Percentiles rank a stretch among this genome's conserved stretches.
Evolutionary conservation across 345 rosid genomes (phyloP).

Genomic region (Melaleuca alternifolia): DNA sequence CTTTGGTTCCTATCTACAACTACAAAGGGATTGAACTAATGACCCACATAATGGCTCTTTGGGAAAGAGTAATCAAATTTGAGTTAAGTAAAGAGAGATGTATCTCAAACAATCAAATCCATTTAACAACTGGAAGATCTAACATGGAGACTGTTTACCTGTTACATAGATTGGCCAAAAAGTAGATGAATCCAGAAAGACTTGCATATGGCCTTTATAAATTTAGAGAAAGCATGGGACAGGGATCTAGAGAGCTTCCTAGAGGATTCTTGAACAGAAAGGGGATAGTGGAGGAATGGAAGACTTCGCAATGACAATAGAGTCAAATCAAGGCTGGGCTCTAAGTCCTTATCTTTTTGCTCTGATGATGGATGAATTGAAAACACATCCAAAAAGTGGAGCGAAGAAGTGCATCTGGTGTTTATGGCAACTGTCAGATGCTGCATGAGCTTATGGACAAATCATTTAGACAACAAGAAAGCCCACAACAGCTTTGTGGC

Average conservation of each 20-base stretch:
- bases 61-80: background rate
- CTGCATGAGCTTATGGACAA: background rate
- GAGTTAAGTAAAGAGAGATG: background rate
- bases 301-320: background rate
- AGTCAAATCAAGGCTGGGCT: background rate
- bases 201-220: background rate
- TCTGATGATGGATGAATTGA: background rate
- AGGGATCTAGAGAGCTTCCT: background rate
- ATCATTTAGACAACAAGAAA: background rate
- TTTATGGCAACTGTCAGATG: background rate
- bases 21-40: background rate
- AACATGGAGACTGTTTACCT: background rate
- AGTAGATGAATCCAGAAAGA: background rate
- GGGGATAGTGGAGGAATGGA: background rate
- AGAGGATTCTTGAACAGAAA: background rate
- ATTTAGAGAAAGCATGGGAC: background rate
- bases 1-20: background rate
- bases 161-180: background rate
- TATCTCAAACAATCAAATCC: background rate
- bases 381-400: background rate
- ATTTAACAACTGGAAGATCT: background rate
- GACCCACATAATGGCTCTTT: background rate
- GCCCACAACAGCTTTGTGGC: background rate
- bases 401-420: background rate
- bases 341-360: background rate